A percentile compares a stretch with the other conserved stretches of the same genome.
These are phyloP conservation scores for Ganoderma boninense DNA, from an alignment of 1,284 basidiomycete genomes.

Conservation along the genomic window DNA sequence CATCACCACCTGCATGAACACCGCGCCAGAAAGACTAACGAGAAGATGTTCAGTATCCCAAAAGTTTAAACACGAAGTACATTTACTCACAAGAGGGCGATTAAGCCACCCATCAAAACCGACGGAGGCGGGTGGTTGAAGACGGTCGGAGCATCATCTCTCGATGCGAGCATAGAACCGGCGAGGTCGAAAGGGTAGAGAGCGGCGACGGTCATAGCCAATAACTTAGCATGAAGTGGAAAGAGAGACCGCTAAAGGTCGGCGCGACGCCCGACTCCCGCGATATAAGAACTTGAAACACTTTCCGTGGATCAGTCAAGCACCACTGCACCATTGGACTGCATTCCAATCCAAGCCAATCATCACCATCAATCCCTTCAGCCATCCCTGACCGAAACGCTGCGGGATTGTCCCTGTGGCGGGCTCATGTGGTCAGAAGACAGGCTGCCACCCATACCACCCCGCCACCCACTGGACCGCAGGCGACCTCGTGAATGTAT, in stretches of 20 bases:
- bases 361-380: not conserved
- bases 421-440: not conserved
- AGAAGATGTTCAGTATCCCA: not conserved
- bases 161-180: not conserved
- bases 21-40: constrained; percentile 28
- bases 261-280: not conserved
- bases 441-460: not conserved
- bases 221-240: constrained; percentile 8
- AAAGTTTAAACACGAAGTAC: not conserved
- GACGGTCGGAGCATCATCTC: constrained; percentile 8
- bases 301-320: constrained; percentile 15
- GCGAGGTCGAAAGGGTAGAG: not conserved
- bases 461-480: not conserved
- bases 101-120: constrained; percentile 27
- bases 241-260: constrained; percentile 4
- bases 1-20: constrained; percentile 30
- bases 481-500: not conserved
- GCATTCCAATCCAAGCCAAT: not conserved
- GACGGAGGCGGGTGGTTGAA: constrained; percentile 28
- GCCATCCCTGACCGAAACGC: not conserved
- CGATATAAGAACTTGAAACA: constrained; percentile 10
- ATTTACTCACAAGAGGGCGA: constrained; percentile 26
- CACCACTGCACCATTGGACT: not conserved
- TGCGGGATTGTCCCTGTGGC: not conserved
- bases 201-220: constrained; percentile 6